phyloP scores from a whole-genome alignment of 345 rosid species.

The Eucalyptus caleyi region DNA sequence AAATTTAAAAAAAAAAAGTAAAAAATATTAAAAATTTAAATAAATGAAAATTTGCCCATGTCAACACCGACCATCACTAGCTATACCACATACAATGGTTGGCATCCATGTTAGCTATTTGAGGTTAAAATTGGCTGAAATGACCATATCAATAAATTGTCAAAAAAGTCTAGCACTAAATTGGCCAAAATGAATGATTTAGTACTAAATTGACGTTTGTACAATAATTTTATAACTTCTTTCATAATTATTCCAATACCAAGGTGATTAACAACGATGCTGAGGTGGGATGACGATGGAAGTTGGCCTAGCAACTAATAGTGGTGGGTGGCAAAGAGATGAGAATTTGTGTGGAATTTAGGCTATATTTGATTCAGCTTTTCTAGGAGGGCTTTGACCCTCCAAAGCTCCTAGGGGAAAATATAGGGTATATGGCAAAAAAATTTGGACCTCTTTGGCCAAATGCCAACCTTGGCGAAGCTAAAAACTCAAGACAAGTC shows the following conservation, averaged over 20 bases:
- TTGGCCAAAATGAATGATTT: not conserved
- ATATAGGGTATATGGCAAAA: no score
- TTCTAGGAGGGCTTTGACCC: no score
- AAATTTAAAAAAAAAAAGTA: no score
- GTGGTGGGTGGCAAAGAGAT: not conserved
- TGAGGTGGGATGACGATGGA: not conserved
- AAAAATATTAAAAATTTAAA: not conserved
- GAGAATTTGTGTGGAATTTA: not conserved
- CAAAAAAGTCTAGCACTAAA: not conserved
- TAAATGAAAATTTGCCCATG: not conserved
- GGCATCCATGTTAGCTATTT: rapidly evolving
- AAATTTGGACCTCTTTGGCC: no score
- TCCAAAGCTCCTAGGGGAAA: no score
- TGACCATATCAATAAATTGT: not conserved
- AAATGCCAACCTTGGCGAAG: no score
- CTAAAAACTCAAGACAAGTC: no score
- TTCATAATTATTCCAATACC: not conserved
- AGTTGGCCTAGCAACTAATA: not conserved
- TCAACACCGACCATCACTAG: rapidly evolving
- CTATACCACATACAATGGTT: not conserved
- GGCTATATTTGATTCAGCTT: no score
- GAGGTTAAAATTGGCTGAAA: not conserved
- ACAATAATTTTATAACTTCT: not conserved
- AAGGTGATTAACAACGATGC: not conserved
- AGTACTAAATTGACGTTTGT: rapidly evolving